Evolutionary conservation across 768 basidiomycete genomes (phyloP).

Genomic region (Lactarius akahatsu): DNA sequence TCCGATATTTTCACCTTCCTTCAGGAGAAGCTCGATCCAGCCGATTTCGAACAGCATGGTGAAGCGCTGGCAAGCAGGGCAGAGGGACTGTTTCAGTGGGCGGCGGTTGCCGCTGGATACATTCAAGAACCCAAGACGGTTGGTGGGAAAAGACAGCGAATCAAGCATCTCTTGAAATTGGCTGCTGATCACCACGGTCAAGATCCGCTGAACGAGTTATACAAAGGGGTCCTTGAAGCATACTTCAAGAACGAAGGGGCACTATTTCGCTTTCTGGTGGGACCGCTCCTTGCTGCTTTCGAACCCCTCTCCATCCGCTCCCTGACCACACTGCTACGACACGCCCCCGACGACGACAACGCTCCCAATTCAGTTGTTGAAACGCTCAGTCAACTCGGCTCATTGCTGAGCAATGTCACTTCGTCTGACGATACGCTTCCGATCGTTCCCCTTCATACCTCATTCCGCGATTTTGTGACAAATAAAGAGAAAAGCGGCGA

Average conservation of each 20-base stretch:
- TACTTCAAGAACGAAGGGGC: background rate
- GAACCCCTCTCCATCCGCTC: conserved; percentile 6
- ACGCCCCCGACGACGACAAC: background rate
- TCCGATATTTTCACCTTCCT: background rate
- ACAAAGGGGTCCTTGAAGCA: background rate
- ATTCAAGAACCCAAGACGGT: background rate
- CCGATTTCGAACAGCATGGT: background rate
- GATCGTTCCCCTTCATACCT: background rate
- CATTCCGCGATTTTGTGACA: conserved; percentile 4
- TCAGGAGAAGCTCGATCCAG: background rate
- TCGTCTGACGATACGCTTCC: background rate
- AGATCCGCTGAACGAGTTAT: background rate
- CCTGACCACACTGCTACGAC: background rate
- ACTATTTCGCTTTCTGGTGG: conserved; percentile 1
- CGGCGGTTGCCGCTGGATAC: background rate
- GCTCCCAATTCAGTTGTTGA: background rate
- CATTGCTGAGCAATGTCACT: conserved; percentile 7
- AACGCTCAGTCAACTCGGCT: background rate
- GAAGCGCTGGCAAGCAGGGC: background rate
- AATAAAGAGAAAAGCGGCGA: background rate
- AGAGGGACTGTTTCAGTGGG: conserved; percentile 1
- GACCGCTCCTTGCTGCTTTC: conserved; percentile 3
- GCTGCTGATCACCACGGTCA: background rate
- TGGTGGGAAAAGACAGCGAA: background rate
- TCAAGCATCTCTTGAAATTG: background rate